phyloP scores from a whole-genome alignment of 2,329 filamentous ascomycete species.

The Colletotrichum melonis region DNA sequence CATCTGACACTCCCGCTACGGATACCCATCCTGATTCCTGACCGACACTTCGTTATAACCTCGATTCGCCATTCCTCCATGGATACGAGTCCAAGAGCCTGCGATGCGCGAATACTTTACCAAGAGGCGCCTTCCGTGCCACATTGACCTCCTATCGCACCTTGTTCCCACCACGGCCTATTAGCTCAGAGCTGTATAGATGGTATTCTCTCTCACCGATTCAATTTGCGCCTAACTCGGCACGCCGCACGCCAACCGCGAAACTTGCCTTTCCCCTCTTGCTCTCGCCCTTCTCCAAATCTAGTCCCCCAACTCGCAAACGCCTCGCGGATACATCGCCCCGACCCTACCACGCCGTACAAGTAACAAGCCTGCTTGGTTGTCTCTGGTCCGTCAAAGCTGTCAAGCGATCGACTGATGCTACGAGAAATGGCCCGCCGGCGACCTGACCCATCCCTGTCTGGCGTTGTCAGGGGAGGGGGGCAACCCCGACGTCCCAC shows the following conservation, averaged over 20 bases:
- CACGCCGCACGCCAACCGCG: not conserved
- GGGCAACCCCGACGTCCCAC: slow-evolving; percentile 20
- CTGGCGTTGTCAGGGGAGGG: not conserved
- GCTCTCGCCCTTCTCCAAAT: not conserved
- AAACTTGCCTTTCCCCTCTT: not conserved
- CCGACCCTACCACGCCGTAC: not conserved
- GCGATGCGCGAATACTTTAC: slow-evolving; percentile 12
- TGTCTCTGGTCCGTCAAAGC: slow-evolving; percentile 11
- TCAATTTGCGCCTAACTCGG: slow-evolving; percentile 19
- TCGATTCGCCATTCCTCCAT: slow-evolving; percentile 2
- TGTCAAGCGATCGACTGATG: slow-evolving; percentile 30
- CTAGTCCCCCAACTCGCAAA: not conserved
- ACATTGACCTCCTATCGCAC: not conserved
- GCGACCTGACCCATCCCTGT: slow-evolving; percentile 32
- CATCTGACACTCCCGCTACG: slow-evolving; percentile 33
- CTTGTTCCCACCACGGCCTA: not conserved
- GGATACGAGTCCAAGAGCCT: slow-evolving; percentile 9
- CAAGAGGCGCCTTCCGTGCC: not conserved
- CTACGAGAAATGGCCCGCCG: slow-evolving; percentile 11
- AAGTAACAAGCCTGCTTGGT: not conserved
- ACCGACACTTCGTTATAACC: slow-evolving; percentile 26
- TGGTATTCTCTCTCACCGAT: not conserved
- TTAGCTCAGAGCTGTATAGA: not conserved
- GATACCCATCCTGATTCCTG: slow-evolving; percentile 17
- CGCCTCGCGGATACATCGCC: not conserved